Base-by-base conservation (phyloP, 2,329 filamentous ascomycete species). In the Fusarium xylarioides region DNA sequence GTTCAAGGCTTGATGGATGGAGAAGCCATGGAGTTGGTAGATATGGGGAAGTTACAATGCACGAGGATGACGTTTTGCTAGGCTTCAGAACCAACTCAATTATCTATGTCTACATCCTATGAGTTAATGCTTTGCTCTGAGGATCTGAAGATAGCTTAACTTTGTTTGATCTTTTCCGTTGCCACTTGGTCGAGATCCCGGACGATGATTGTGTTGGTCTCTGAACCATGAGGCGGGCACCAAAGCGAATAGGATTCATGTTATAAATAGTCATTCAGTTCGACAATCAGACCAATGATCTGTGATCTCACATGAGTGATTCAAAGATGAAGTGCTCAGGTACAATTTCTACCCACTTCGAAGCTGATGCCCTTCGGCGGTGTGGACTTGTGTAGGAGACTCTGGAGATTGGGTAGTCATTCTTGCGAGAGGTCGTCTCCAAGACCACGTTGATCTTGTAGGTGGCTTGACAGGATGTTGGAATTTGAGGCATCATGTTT, bases 121-220 rank as follows among this genome's bases (percentile, higher is more conserved):
- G 11, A 28, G 11, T 8, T 28, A 9, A 5, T 19, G 26, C 8
- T 28, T 28, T 11, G 11, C 23, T 30, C 44, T 30, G 15, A 44
- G 11, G 11, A 18, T 18, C 42, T 12, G 15, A 15, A 47, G 12
- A 4, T 1, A 15, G 8, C 18, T 19, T 1, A 30, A 10, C 0
- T 21, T 4, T 30, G 11, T 30, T 28, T 21, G 12, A 47, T 47
- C 8, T n/a, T 47, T 30, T 47, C 19, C 5, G 5, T 1, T 11
- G 19, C 6, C 26, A 16, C 11, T 47, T 47, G 44, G 26, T 15
- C 10, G 44, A 30, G 26, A 21, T 47, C 44, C 44, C 1, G 26
- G 44, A 47, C 19, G 19, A 47, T 11, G 26, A 47, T 30, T 4
- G 44, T 47, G 26, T 21, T 46, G 4, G 44, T 28, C 4, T 7